Evolutionary conservation across 495 filamentous ascomycete species (phyloP).

Genomic region (Neohortaea acidophila): DNA sequence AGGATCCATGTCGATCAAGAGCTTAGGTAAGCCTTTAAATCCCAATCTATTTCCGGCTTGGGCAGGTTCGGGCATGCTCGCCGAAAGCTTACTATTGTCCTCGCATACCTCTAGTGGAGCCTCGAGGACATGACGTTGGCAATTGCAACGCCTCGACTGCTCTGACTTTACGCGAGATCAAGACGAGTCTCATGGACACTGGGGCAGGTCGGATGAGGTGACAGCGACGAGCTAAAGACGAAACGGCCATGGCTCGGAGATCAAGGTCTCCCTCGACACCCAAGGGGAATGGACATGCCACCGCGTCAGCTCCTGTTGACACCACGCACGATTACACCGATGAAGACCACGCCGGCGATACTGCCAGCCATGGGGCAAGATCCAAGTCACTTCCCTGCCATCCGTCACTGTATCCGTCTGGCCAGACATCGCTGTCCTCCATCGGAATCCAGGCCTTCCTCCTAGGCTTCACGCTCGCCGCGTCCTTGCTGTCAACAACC

Average conservation of each 20-base stretch:
- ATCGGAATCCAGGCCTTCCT: conserved; percentile 63
- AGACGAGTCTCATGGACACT: no score
- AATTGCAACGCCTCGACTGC: no score
- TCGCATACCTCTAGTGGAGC: no score
- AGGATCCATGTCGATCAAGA: no score
- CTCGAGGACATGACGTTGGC: no score
- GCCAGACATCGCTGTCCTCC: conserved; percentile 46
- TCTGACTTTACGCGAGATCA: no score
- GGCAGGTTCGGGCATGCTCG: no score
- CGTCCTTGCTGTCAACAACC: conserved; percentile 31
- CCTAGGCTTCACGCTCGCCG: conserved; percentile 35
- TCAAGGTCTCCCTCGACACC: not conserved
- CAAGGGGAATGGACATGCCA: not conserved
- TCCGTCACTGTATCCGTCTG: conserved; percentile 17
- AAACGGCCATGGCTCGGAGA: conserved; percentile 2
- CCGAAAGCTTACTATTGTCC: no score
- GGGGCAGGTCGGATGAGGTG: no score
- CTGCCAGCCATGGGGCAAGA: not conserved
- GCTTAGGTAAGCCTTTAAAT: no score
- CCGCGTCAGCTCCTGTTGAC: not conserved
- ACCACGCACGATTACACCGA: conserved; percentile 5
- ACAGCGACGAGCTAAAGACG: no score
- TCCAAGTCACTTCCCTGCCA: conserved; percentile 11
- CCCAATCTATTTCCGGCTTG: no score
- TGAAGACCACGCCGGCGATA: conserved; percentile 7